phyloP scores from a whole-genome alignment of 148 eudicot genomes.

The Pouteria glomerata region DNA sequence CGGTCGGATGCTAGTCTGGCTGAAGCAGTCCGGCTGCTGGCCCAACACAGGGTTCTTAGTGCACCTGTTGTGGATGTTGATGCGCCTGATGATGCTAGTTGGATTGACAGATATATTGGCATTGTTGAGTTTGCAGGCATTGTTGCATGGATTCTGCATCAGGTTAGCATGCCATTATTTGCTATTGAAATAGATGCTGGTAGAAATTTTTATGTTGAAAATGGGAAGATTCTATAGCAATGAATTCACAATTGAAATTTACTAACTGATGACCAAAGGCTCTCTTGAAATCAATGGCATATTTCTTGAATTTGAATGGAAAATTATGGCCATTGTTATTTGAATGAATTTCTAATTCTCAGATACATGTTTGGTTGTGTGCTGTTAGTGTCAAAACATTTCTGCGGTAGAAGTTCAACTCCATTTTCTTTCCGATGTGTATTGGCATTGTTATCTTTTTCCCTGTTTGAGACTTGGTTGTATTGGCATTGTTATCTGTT shows the following conservation, averaged over 20 bases:
- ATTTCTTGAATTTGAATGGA: constrained; percentile 2
- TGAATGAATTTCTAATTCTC: not conserved
- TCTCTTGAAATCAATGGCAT: not conserved
- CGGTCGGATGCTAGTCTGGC: constrained; percentile 72
- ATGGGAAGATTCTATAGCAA: not conserved
- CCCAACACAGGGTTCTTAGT: constrained; percentile 71
- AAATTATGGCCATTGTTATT: not conserved
- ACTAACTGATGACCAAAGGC: not conserved
- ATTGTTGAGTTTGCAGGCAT: constrained; percentile 92
- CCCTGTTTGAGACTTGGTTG: too few species aligned
- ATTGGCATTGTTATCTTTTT: not conserved
- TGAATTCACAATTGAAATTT: not conserved
- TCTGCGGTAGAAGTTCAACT: not conserved
- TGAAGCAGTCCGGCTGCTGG: constrained; percentile 75
- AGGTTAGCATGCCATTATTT: constrained; percentile 36
- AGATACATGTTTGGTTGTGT: not conserved
- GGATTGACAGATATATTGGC: constrained; percentile 92
- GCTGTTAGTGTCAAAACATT: not conserved
- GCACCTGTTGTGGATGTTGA: constrained; percentile 84
- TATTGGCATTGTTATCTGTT: too few species aligned
- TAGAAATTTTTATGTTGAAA: not conserved
- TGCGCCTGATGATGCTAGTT: constrained; percentile 76
- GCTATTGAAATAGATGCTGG: not conserved
- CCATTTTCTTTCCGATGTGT: not conserved
- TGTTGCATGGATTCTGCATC: constrained; percentile 93